Evolutionary conservation across 805 yeast genomes (phyloP), one percentile per base, ranked within the genome.

Genomic region (Wickerhamomyces sydowiorum): DNA sequence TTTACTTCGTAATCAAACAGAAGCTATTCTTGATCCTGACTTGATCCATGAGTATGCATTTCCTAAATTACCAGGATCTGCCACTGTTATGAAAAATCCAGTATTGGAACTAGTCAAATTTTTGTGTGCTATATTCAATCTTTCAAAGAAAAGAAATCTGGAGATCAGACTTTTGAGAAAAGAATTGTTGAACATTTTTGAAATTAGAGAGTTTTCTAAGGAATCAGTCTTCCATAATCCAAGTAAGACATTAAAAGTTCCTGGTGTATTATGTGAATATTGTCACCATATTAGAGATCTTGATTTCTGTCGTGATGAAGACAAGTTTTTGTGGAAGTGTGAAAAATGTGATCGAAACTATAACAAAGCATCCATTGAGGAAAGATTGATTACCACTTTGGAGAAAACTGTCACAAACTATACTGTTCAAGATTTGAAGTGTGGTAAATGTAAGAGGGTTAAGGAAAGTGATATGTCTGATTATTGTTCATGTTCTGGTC

Each of bases 401-500:
- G 70, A 75, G 51, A 67, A 73, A 46, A 54, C 72, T 21, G 45
- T 86, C 1, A 71, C 81, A n/a, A 64, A 69, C 40, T 93, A 75
- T 61, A 77, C 78, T 58, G 67, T 75, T 19, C 99, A 93, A 62
- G 98, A 91, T 61, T 67, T 85, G 52, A 76, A 75, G 51, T 93
- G 99, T 61, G 57, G 66, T 15, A 88, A 86, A 56, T 93, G 99
- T 62, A 72, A 76, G 21, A 75, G 69, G 43, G 67, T 87, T 43
- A 78, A 78, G 52, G 78, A 75, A 28, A 82, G 77, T 51, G 81
- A 82, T 47, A 70, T 93, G 75, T 74, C 88, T 25, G 69, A 69
- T 24, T 79, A 79, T 59, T 95, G 99, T 62, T 64, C 75, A 18
- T 93, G 99, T 59, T 91, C 99, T 0, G 99, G 99, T 8, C 59